Conservation (phyloP, 495 filamentous ascomycete genomes). For the Usnea hakonensis region DNA sequence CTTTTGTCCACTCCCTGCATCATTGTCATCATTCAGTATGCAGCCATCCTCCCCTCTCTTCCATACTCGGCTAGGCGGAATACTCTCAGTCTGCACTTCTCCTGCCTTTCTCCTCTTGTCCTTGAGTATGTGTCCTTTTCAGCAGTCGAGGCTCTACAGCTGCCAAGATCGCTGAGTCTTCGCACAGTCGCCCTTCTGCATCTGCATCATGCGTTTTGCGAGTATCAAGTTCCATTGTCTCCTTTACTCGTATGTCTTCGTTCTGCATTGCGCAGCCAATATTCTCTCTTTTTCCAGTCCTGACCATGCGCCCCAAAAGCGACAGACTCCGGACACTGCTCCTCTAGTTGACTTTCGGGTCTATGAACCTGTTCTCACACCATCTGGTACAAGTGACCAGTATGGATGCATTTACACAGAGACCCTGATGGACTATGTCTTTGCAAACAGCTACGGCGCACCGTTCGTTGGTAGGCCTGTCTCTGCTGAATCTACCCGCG, state of each 20-base stretch:
- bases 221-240: conserved; percentile 11
- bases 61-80: neutral
- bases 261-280: conserved; percentile 1
- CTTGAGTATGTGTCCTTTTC: conserved; percentile 1
- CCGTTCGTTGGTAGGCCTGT: conserved; percentile 63
- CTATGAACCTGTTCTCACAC: conserved; percentile 52
- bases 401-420: conserved; percentile 39
- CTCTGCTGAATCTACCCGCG: neutral
- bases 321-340: conserved; percentile 16
- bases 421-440: conserved; percentile 62
- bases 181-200: conserved; percentile 7
- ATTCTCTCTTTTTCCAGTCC: neutral
- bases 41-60: neutral
- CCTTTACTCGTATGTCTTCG: conserved; percentile 15
- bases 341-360: conserved; percentile 60
- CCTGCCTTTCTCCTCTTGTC: neutral
- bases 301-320: conserved; percentile 15
- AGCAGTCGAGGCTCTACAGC: neutral
- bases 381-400: conserved; percentile 32
- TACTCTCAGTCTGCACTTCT: neutral
- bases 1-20: conserved; percentile 3
- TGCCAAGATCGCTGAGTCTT: conserved; percentile 10
- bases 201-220: conserved; percentile 9
- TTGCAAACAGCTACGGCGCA: conserved; percentile 67
- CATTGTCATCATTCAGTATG: conserved; percentile 14